phyloP scores from a whole-genome alignment of 768 basidiomycete genomes.

The Agaricus subrufescens region DNA sequence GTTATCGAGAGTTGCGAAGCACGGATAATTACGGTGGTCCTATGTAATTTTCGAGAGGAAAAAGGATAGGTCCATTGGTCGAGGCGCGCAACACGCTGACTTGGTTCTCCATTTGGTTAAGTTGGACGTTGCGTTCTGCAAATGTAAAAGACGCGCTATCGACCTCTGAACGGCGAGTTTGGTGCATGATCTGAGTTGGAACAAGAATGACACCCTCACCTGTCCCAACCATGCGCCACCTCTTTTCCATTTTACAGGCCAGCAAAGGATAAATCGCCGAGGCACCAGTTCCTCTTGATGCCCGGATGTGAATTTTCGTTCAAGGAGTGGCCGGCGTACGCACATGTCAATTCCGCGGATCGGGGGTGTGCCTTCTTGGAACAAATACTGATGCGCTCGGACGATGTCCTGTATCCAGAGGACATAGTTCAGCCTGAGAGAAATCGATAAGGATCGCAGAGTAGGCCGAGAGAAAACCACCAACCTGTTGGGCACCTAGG shows the following conservation, averaged over 20 bases:
- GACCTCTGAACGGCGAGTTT: conserved; percentile 46
- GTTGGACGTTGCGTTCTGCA: conserved; percentile 53
- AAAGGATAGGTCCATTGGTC: conserved; percentile 39
- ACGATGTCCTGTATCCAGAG: conserved; percentile 80
- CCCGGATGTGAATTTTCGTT: not conserved
- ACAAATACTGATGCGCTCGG: conserved; percentile 19
- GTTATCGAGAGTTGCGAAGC: not conserved
- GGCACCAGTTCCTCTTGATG: conserved; percentile 79
- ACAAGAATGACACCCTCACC: conserved; percentile 35
- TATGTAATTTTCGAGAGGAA: conserved; percentile 24
- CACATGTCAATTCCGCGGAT: conserved; percentile 73
- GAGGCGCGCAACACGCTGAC: conserved; percentile 43
- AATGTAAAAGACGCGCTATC: conserved; percentile 55
- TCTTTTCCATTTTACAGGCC: conserved; percentile 44
- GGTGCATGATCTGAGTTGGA: not conserved
- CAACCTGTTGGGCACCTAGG: conserved; percentile 73
- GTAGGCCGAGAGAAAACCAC: not conserved
- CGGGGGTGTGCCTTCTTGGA: conserved; percentile 7
- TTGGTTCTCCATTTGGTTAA: conserved; percentile 49
- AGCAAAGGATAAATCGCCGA: conserved; percentile 88
- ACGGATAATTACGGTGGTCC: conserved; percentile 12
- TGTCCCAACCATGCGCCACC: conserved; percentile 64
- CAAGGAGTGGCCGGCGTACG: conserved; percentile 16
- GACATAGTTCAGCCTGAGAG: conserved; percentile 75
- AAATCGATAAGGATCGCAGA: not conserved